Conservation (phyloP, 176 grass and related monocot genomes). For the Areca catechu region DNA sequence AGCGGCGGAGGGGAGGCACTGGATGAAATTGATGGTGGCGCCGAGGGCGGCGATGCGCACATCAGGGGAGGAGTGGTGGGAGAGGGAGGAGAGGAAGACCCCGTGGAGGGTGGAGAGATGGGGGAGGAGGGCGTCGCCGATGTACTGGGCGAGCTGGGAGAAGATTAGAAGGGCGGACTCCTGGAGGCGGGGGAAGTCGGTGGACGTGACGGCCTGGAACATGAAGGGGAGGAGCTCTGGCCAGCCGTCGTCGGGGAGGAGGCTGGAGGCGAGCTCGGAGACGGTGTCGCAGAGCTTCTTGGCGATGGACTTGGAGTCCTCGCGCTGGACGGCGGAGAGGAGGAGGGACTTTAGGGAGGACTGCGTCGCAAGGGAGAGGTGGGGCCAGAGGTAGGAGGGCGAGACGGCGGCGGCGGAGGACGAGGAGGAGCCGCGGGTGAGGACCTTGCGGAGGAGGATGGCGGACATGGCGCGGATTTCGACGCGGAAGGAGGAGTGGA, state of each 20-base stretch:
- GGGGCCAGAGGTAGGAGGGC: constrained; percentile 39
- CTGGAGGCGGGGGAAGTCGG: constrained; percentile 48
- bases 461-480: constrained; percentile 63
- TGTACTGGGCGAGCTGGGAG: constrained; percentile 55
- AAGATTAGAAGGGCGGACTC: constrained; percentile 83
- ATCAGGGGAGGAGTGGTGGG: constrained; percentile 60
- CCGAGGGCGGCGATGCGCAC: constrained; percentile 79
- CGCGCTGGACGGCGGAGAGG: constrained; percentile 52
- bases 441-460: constrained; percentile 71
- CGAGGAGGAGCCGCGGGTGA: constrained; percentile 28
- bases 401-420: background rate
- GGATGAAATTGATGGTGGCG: constrained; percentile 75
- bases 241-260: constrained; percentile 70
- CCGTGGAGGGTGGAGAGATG: constrained; percentile 78
- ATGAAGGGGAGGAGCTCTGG: constrained; percentile 80
- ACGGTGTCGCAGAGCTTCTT: constrained; percentile 93
- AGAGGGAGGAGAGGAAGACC: constrained; percentile 55
- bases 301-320: constrained; percentile 51
- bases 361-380: constrained; percentile 47
- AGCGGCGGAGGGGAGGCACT: constrained; percentile 58
- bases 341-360: constrained; percentile 50
- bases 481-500: constrained; percentile 30
- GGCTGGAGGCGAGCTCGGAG: constrained; percentile 58
- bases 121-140: constrained; percentile 56
- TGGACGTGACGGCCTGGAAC: constrained; percentile 43